Evolutionary conservation across 176 grass and related monocot species (phyloP).

Genomic region (Alopecurus myosuroides): DNA sequence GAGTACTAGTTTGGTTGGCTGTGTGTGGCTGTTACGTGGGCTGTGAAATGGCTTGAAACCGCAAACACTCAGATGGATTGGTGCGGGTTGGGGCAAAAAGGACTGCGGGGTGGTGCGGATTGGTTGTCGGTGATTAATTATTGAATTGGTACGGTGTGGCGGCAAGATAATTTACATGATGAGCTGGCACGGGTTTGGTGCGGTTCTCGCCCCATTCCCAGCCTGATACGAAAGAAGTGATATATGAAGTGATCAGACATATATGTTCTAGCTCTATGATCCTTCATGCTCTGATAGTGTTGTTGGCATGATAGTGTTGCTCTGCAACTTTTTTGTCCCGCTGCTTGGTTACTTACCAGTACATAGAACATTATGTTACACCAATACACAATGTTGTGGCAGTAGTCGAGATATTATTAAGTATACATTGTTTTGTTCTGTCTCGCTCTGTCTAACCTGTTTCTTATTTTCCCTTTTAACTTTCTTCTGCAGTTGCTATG

Average conservation of each 20-base stretch:
- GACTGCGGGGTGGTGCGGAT: no score
- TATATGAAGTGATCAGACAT: constrained; percentile 28
- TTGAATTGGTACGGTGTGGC: no score
- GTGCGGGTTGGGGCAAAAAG: no score
- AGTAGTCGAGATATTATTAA: constrained; percentile 14
- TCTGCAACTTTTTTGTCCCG: not conserved
- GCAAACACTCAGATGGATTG: no score
- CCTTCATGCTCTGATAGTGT: constrained; percentile 17
- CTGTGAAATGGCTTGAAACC: no score
- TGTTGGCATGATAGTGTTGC: not conserved
- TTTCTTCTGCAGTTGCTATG: constrained; percentile 79
- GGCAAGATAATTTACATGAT: no score
- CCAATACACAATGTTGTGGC: not conserved
- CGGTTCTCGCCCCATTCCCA: no score
- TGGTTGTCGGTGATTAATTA: no score
- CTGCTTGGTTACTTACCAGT: not conserved
- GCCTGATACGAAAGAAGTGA: not conserved
- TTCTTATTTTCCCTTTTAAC: not conserved
- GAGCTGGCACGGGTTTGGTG: no score
- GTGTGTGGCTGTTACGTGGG: no score
- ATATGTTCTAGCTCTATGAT: constrained; percentile 1
- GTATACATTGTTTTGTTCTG: not conserved
- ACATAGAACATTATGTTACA: not conserved
- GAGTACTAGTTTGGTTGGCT: no score
- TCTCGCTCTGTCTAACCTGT: constrained; percentile 8